Base-by-base conservation (phyloP, 108 stramenopile genomes). In the Epithemia pelagica region DNA sequence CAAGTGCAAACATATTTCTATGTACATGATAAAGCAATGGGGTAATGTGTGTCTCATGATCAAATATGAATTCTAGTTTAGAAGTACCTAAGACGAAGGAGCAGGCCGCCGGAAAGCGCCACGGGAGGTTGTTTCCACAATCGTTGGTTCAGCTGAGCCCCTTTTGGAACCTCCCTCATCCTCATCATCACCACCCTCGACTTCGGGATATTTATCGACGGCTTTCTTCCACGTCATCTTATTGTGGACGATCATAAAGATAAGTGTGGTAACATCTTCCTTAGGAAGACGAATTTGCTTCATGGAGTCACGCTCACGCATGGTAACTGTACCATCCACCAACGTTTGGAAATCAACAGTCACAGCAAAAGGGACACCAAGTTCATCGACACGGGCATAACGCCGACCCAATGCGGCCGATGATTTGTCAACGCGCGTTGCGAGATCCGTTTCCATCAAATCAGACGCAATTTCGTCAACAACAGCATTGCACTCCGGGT, bases 341-440 rank as follows among this genome's bases (percentile, higher is more conserved):
- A 95, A 68, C 24, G 96, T 92, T 62, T 98, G 85, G 69, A 97
- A 97, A 79, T 99, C 99, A 30, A 99, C 96, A 0, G 99, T 99
- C 29, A 99, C 90, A 33, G 93, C 98, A 77, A 98, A 99, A 15
- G 98, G 98, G 30, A 96, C 87, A 68, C 99, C 99, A 32, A 99
- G 64, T 83, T 99, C 99, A 74, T 99, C 99, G n/a, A 90, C 74
- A 60, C 99, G 95, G 25, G 96, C 85, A 77, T 96, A 98, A 57
- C 95, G 84, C 54, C 95, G 82, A 66, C 96, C 98, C 28, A 97
- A 79, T 24, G 92, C 76, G 18, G 91, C 95, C 24, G 89, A 79
- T 26, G 93, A 91, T 64, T 94, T 89, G 82, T 99, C 98, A 19
- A 91, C 91, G 53, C 86, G 90, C 32, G 89, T 85, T 25, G 92